Evolutionary conservation across 164 flowering plant genomes (phyloP).

Genomic region (Protea cynaroides): DNA sequence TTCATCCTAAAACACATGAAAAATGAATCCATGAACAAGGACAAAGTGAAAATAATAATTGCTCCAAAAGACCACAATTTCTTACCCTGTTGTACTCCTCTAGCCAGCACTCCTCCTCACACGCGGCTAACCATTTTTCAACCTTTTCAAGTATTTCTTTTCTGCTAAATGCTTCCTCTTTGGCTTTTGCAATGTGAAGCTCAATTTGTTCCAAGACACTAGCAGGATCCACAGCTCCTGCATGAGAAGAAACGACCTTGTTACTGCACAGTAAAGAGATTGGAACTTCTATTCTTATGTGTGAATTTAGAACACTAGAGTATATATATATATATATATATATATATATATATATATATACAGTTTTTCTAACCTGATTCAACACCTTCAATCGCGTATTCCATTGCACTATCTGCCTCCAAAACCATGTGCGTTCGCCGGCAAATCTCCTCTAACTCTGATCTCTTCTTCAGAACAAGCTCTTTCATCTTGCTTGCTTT

Average conservation of each 20-base stretch:
- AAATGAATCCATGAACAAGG: not conserved
- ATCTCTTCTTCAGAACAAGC: slow-evolving; percentile 73
- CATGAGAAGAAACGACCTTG: slow-evolving; percentile 3
- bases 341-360: too few relatives aligned
- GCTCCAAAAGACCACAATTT: not conserved
- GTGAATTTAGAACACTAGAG: not conserved
- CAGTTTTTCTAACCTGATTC: slow-evolving; percentile 51
- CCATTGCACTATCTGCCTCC: slow-evolving; percentile 44
- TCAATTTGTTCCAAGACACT: slow-evolving; percentile 55
- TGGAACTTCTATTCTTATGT: not conserved
- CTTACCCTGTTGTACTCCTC: slow-evolving; percentile 78
- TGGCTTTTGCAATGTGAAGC: slow-evolving; percentile 48
- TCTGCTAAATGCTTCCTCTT: slow-evolving; percentile 67
- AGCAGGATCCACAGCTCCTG: slow-evolving; percentile 53
- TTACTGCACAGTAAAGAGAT: not conserved
- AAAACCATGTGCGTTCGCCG: slow-evolving; percentile 61
- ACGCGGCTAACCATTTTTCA: slow-evolving; percentile 73
- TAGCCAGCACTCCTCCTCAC: slow-evolving; percentile 87
- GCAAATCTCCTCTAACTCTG: slow-evolving; percentile 82
- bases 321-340: too few relatives aligned
- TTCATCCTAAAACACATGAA: slow-evolving; percentile 48
- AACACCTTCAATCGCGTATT: slow-evolving; percentile 58
- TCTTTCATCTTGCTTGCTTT: slow-evolving; percentile 96
- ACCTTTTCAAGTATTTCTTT: slow-evolving; percentile 80
- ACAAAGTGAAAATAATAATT: not conserved